These are phyloP conservation scores for Quercus robur DNA, from an alignment of 306 rosid species.

Conservation along the genomic window DNA sequence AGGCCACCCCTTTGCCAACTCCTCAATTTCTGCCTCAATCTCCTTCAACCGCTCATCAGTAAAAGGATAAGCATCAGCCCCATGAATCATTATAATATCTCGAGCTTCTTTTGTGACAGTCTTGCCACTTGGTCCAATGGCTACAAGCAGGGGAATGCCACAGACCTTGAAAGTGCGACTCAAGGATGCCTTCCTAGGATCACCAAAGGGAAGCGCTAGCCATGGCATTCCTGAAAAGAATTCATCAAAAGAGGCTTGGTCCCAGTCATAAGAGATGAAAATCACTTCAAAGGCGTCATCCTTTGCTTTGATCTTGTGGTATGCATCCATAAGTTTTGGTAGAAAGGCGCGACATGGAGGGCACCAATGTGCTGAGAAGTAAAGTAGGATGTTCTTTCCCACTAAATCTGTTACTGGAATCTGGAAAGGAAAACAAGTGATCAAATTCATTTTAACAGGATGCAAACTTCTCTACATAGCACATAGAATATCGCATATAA, in stretches of 20 bases:
- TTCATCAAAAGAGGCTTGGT: slow-evolving; percentile 57
- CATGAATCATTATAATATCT: slow-evolving; percentile 35
- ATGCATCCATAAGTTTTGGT: slow-evolving; percentile 66
- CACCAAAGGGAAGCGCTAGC: slow-evolving; percentile 81
- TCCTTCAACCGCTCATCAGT: slow-evolving; percentile 47
- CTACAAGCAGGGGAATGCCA: slow-evolving; percentile 65
- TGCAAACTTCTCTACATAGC: background rate
- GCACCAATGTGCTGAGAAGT: slow-evolving; percentile 89
- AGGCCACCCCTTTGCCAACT: slow-evolving; percentile 63
- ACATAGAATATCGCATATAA: background rate
- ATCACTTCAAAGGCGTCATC: slow-evolving; percentile 58
- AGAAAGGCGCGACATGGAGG: slow-evolving; percentile 73
- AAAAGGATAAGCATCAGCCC: slow-evolving; percentile 74
- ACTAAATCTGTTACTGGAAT: slow-evolving; percentile 57
- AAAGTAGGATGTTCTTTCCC: slow-evolving; percentile 69
- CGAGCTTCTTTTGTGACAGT: slow-evolving; percentile 62
- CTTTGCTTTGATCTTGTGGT: slow-evolving; percentile 55
- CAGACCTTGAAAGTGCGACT: slow-evolving; percentile 50
- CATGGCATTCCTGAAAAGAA: slow-evolving; percentile 78
- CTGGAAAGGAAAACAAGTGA: slow-evolving; percentile 28
- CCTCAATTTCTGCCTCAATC: slow-evolving; percentile 42
- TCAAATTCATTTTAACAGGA: background rate
- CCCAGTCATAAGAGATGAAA: slow-evolving; percentile 67
- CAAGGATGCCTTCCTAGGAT: slow-evolving; percentile 55
- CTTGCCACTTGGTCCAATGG: slow-evolving; percentile 58